Evolutionary conservation across 2,329 filamentous ascomycete genomes (phyloP), one percentile per base, ranked within the genome.

Genomic region (Alternaria metachromatica): DNA sequence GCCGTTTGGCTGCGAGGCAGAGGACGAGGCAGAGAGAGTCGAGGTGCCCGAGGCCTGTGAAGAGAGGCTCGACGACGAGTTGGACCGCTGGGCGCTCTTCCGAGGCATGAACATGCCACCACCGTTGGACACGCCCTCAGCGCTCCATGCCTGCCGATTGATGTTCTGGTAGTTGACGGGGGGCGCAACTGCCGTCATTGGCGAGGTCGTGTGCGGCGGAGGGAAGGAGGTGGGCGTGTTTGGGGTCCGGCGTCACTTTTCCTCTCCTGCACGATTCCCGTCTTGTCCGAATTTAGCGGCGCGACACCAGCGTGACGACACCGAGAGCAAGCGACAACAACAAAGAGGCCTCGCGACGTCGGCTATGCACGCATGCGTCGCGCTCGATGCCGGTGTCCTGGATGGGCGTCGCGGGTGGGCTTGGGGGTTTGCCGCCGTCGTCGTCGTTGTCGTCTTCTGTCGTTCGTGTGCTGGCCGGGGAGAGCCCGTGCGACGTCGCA

Each of bases 81-180:
- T 97, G 76, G 91, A 91, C 79, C 95, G 90, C 80, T 95, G 92
- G 65, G 93, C 86, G 77, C 87, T 72, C 84, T 97, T 97, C 74
- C 94, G 92, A 76, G 93, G 92, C 87, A 92, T 90, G 80, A 96
- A 93, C 88, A 97, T 94, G 84, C 87, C 85, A 73, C 88, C 82
- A 78, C 86, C 85, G 83, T 86, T 88, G 82, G 87, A 83, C 78
- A 84, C 83, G 81, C 82, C 83, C 81, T 86, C 85, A 84, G 82
- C 82, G 80, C 84, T 87, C 88, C 87, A 89, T 87, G 85, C 86
- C 82, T 87, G 82, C 79, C 83, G 85, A 76, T 85, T 83, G 75
- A 85, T 84, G 76, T 85, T 86, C 83, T 89, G 87, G 76, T 89
- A 87, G 78, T 86, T 87, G 73, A 87, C 84, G 68, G 87, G 87